Conservation (phyloP, 2,329 filamentous ascomycete species). For the Penicillium sp. region DNA sequence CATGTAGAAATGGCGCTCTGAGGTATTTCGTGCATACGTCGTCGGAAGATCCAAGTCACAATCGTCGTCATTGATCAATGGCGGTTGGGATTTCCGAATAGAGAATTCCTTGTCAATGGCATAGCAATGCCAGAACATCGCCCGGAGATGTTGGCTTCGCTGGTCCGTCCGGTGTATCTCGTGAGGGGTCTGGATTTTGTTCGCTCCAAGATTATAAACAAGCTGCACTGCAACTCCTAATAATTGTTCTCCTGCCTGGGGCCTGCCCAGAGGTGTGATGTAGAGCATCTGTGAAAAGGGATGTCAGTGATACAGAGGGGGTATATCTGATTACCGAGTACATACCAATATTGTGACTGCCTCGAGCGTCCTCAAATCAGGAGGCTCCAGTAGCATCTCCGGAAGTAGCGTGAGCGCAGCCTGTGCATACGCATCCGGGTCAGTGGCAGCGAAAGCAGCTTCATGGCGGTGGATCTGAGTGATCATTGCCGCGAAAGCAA, state of each 20-base stretch:
- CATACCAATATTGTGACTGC: constrained; percentile 23
- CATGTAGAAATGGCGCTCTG: constrained; percentile 23
- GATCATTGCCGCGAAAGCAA: constrained; percentile 27
- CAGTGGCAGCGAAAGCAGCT: constrained; percentile 18
- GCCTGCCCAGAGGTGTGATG: constrained; percentile 24
- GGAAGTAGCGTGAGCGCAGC: constrained; percentile 24
- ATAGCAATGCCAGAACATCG: constrained; percentile 29
- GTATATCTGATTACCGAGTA: neutral
- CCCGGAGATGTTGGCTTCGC: constrained; percentile 21
- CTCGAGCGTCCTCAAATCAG: constrained; percentile 21
- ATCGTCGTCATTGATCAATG: constrained; percentile 23
- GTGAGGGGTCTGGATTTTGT: constrained; percentile 7
- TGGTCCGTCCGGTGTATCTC: constrained; percentile 3
- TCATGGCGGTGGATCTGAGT: constrained; percentile 27
- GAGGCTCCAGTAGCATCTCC: constrained; percentile 21
- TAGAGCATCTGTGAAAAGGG: constrained; percentile 17
- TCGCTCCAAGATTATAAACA: constrained; percentile 22
- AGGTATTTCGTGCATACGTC: constrained; percentile 19
- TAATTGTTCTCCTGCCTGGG: constrained; percentile 20
- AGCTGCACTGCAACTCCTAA: constrained; percentile 26
- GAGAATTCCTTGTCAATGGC: constrained; percentile 26
- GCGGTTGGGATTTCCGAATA: constrained; percentile 21
- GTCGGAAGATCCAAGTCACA: constrained; percentile 26
- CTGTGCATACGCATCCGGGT: constrained; percentile 26
- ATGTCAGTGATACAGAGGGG: neutral